Base-by-base conservation (phyloP, 495 filamentous ascomycete species). In the Tuber umbilicatum region DNA sequence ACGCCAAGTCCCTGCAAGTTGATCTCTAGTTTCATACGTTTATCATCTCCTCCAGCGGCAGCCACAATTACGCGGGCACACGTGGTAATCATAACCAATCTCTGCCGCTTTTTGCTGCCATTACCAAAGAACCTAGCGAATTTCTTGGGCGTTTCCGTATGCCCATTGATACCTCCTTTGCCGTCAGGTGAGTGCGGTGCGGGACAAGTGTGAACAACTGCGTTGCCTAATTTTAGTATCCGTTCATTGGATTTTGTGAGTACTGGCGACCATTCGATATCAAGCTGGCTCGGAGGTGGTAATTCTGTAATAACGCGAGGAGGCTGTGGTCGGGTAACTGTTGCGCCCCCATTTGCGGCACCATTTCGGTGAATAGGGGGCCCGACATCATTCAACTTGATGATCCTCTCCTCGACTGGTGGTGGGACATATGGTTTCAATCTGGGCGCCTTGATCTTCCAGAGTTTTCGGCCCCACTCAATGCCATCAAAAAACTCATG, bases 251-350 rank as follows among this genome's bases (percentile, higher is more conserved):
- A 89, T 73, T 89, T 90, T 42, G 92, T 97, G 72, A 99, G 84
- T 4, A 99, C 96, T 14, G 96, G 96, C 2, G 94, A 97, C 96
- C 96, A 99, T 84, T 98, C 96, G 74, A 99, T 97, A 83, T 99
- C 96, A 23, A 99, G 86, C 83, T 99, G 96, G 73, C 91, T 97
- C 16, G 96, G 96, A 42, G 96, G 94, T 2, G 96, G 94, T 39
- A 99, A 86, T 82, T 99, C 96, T 2, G 96, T 98, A 73, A 98
- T 95, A 60, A 97, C 89, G 74, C 94, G 88, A 17, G 94, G 90
- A 35, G 93, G 90, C 73, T 84, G 86, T 75, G 83, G 84, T 60
- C 82, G 74, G 21, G 74, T 74, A 64, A 83, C 78, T 5, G 72
- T 47, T 16, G 19, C 73, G 35, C 70, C 79, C 37, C 78, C 78